Conservation (phyloP, 2,329 filamentous ascomycete species). For the Hypomyces perniciosus region DNA sequence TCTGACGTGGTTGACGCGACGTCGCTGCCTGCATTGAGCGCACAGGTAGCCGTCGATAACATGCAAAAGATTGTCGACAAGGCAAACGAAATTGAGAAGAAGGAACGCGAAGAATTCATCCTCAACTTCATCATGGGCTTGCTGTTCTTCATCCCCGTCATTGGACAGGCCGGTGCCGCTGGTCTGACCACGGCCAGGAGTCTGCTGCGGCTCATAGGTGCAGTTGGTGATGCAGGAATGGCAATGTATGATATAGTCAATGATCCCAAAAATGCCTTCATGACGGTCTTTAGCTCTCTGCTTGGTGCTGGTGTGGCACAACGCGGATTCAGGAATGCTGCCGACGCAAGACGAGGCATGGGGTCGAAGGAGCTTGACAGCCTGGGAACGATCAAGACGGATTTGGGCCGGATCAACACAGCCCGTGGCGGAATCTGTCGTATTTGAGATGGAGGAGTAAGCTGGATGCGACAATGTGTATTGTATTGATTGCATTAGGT, state of each 20-base stretch:
- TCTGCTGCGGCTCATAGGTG: slow-evolving; percentile 15
- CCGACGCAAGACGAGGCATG: slow-evolving; percentile 14
- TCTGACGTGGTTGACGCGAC: slow-evolving; percentile 12
- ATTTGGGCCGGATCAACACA: slow-evolving; percentile 11
- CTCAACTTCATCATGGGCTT: slow-evolving; percentile 35
- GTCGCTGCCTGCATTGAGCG: slow-evolving; percentile 18
- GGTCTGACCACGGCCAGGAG: slow-evolving; percentile 12
- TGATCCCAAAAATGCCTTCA: slow-evolving; percentile 21
- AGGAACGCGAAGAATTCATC: slow-evolving; percentile 19
- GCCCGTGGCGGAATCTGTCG: slow-evolving; percentile 5
- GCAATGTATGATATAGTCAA: slow-evolving; percentile 19
- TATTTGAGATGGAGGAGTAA: too few relatives aligned
- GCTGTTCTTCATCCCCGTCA: slow-evolving; percentile 44
- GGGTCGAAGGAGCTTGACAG: slow-evolving; percentile 7
- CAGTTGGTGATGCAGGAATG: slow-evolving; percentile 19
- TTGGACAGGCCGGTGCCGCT: slow-evolving; percentile 36
- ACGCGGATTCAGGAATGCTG: slow-evolving; percentile 11
- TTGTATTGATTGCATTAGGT: too few relatives aligned
- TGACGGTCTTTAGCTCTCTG: slow-evolving; percentile 19
- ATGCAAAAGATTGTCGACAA: slow-evolving; percentile 23
- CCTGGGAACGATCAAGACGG: slow-evolving; percentile 15
- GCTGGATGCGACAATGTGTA: too few relatives aligned
- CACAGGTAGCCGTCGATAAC: slow-evolving; percentile 18
- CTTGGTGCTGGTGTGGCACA: slow-evolving; percentile 13
- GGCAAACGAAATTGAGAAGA: slow-evolving; percentile 18